phyloP scores from a whole-genome alignment of 164 flowering plant genomes.

The Vitis labrusca region DNA sequence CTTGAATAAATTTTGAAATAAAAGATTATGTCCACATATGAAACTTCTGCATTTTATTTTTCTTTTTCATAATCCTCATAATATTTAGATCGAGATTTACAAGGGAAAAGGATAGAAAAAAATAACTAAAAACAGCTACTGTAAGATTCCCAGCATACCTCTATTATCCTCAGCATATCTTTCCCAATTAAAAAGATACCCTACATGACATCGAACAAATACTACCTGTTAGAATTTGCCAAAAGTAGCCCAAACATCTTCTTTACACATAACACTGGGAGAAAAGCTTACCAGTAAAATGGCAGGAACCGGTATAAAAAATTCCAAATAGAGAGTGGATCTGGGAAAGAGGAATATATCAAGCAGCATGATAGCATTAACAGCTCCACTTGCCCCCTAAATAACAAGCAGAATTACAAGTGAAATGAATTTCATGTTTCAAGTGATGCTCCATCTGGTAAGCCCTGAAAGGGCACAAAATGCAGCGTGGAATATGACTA shows the following conservation, averaged over 20 bases:
- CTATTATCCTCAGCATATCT: slow-evolving; percentile 57
- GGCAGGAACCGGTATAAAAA: slow-evolving; percentile 88
- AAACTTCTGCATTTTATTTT: no score
- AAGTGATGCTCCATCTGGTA: not conserved
- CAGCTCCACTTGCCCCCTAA: slow-evolving; percentile 98
- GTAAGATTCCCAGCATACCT: slow-evolving; percentile 47
- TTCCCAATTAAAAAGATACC: slow-evolving; percentile 73
- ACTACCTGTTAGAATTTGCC: not conserved
- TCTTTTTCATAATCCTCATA: no score
- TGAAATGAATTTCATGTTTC: not conserved
- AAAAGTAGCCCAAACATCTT: not conserved
- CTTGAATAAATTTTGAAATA: no score
- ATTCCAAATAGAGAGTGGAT: slow-evolving; percentile 51
- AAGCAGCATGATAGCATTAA: slow-evolving; percentile 83
- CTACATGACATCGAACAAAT: slow-evolving; percentile 24
- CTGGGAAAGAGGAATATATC: slow-evolving; percentile 80
- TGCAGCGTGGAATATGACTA: no score
- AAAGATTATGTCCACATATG: no score
- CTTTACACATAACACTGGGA: not conserved
- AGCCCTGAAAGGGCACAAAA: not conserved
- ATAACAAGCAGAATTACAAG: slow-evolving; percentile 13
- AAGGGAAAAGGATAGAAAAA: no score
- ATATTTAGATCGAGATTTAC: no score
- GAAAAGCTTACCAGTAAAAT: slow-evolving; percentile 56
- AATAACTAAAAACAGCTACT: not conserved